Base-by-base conservation (phyloP, 2,329 filamentous ascomycete genomes). In the Penicillium nordicum region DNA sequence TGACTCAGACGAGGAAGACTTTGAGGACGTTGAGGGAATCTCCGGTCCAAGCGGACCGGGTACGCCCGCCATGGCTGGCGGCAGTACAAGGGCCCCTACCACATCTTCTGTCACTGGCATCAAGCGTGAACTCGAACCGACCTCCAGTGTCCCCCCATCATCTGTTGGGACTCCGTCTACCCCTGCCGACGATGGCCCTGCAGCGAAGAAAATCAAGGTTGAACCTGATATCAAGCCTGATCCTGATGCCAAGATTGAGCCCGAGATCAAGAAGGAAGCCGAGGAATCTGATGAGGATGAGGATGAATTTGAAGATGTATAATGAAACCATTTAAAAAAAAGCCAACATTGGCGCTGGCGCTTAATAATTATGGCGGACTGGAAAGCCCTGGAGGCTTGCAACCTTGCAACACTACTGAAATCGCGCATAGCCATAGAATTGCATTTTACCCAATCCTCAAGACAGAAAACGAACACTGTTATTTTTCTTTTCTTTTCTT, bases 1-100 rank as follows among this genome's bases (percentile, higher is more conserved):
- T 37, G 72, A 73, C 27, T 76, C 71, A 1, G 74, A 76, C n/a
- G 73, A 75, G 41, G 73, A 73, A 42, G 71, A 76, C 49, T 78
- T 79, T 42, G 77, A 79, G 59, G 77, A 79, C 41, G 73, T 79
- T 7, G 71, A 70, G 7, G 71, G 71, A n/a, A 65, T 70, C 11
- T 72, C 73, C 14, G 71, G 65, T 21, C 69, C 68, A 38, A 70
- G 71, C 57, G 74, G 72, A 23, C 68, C 73, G 5, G 67, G 63
- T 8, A 75, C 72, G 16, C 71, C 72, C 18, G 70, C 70, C 11
- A 65, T 67, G 5, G 59, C 52, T 8, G 57, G 57, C 11, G 65
- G 65, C 3, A 68, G 69, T 5, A 68, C 69, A 7, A 72, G 68
- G 61, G 67, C 57, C 1, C 65, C 71, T 5, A 48, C 58, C 4